Percentiles rank a stretch among this genome's conserved stretches.
phyloP scores from a whole-genome alignment of 176 grass and related monocot species.

The Oryza australiensis region DNA sequence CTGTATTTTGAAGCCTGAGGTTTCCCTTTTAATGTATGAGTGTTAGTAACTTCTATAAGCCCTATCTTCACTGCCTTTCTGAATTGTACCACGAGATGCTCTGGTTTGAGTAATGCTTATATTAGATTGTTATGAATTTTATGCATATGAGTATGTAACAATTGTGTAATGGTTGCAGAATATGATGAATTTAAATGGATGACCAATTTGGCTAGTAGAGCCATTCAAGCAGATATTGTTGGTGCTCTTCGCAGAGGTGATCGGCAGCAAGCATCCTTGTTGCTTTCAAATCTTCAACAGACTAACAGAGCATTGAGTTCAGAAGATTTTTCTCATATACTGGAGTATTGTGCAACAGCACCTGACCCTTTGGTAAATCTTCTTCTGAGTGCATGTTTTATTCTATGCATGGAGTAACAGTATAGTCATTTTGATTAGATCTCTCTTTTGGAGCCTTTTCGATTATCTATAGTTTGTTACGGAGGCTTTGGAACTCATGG shows the following conservation, averaged over 20 bases:
- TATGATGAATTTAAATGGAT: conserved; percentile 40
- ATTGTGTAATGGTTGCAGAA: conserved; percentile 43
- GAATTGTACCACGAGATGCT: background rate
- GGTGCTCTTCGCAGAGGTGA: conserved; percentile 74
- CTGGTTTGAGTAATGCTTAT: background rate
- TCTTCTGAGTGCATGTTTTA: conserved; percentile 28
- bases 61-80: background rate
- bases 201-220: conserved; percentile 28
- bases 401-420: conserved; percentile 22
- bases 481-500: conserved; percentile 73
- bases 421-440: conserved; percentile 40
- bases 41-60: background rate
- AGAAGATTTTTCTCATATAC: conserved; percentile 71
- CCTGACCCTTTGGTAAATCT: conserved; percentile 80
- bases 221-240: conserved; percentile 60
- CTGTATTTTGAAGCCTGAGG: background rate
- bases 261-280: conserved; percentile 57
- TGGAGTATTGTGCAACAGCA: conserved; percentile 74
- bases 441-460: conserved; percentile 27
- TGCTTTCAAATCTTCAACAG: conserved; percentile 62
- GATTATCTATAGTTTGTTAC: conserved; percentile 68
- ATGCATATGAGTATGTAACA: conserved; percentile 10
- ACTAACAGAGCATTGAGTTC: conserved; percentile 38
- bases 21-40: background rate
- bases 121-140: conserved; percentile 13